phyloP scores from a whole-genome alignment of 1,139 yeast species.

The Hyphopichia khmerensis region DNA sequence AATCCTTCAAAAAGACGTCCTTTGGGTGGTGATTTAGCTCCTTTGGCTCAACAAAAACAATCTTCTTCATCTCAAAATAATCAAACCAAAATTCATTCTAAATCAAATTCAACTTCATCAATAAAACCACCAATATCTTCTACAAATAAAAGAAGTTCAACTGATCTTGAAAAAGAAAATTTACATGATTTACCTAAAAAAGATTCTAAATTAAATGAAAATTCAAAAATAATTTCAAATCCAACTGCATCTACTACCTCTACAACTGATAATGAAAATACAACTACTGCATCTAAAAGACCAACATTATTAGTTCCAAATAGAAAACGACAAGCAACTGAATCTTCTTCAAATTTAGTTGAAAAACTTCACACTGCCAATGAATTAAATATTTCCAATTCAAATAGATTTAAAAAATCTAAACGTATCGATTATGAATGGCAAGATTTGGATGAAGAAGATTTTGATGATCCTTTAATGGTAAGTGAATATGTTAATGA shows the following conservation, averaged over 20 bases:
- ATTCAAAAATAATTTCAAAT: not conserved
- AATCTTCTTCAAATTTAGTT: conserved; percentile 49
- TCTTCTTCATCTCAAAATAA: not conserved
- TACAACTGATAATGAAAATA: no score
- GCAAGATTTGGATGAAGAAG: conserved; percentile 94
- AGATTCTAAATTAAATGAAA: no score
- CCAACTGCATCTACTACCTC: not conserved
- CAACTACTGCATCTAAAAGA: conserved; percentile 4
- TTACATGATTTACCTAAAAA: no score
- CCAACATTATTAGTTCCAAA: conserved; percentile 26
- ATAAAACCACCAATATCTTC: no score
- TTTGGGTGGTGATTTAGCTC: conserved; percentile 35
- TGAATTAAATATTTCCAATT: conserved; percentile 11
- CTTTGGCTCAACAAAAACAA: conserved; percentile 22
- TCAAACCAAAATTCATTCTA: not conserved
- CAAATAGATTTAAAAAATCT: conserved; percentile 28
- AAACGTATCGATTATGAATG: conserved; percentile 56
- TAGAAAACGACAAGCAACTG: conserved; percentile 58
- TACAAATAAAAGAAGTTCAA: not conserved
- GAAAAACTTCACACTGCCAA: conserved; percentile 36
- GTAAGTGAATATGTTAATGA: conserved; percentile 90
- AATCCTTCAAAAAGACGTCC: conserved; percentile 25
- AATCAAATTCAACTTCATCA: not conserved
- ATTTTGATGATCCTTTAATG: conserved; percentile 89
- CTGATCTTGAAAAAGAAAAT: conserved; percentile 3